These are phyloP conservation scores for Asterophora lycoperdoides DNA, from an alignment of 768 basidiomycete species.

Conservation along the genomic window DNA sequence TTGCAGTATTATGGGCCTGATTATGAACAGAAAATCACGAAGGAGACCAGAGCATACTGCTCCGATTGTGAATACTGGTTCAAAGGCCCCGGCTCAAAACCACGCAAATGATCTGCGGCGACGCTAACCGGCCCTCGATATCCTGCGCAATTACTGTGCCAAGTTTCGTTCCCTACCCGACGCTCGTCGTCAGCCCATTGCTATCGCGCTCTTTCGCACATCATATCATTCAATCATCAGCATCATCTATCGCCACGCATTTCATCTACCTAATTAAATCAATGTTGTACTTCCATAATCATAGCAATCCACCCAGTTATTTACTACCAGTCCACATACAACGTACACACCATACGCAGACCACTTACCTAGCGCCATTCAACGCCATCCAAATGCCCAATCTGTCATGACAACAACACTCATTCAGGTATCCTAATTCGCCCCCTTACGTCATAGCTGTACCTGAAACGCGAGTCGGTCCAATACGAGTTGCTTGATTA, in stretches of 20 bases:
- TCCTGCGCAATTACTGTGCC: not conserved
- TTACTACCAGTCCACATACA: not conserved
- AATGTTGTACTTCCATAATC: not conserved
- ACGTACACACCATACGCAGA: not conserved
- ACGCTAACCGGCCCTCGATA: slow-evolving; percentile 8
- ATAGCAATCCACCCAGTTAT: not conserved
- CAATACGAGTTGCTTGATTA: too few species aligned
- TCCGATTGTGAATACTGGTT: slow-evolving; percentile 57
- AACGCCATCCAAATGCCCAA: too few species aligned
- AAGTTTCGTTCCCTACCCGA: not conserved
- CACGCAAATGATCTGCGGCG: slow-evolving; percentile 23
- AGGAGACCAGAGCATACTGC: slow-evolving; percentile 50
- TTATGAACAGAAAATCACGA: slow-evolving; percentile 53
- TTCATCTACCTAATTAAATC: not conserved
- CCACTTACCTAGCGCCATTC: not conserved
- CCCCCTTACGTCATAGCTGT: too few species aligned
- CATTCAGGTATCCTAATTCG: too few species aligned
- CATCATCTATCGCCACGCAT: not conserved
- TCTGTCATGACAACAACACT: too few species aligned
- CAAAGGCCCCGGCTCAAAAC: slow-evolving; percentile 41
- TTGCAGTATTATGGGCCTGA: slow-evolving; percentile 70
- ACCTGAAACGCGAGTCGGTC: too few species aligned
- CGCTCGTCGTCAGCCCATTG: slow-evolving; percentile 7
- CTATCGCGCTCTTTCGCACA: slow-evolving; percentile 13
- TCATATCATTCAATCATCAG: slow-evolving; percentile 1